A percentile compares a stretch with the other conserved stretches of the same genome.
Conservation (phyloP, 805 yeast species). For the Wickerhamomyces ciferrii region DNA sequence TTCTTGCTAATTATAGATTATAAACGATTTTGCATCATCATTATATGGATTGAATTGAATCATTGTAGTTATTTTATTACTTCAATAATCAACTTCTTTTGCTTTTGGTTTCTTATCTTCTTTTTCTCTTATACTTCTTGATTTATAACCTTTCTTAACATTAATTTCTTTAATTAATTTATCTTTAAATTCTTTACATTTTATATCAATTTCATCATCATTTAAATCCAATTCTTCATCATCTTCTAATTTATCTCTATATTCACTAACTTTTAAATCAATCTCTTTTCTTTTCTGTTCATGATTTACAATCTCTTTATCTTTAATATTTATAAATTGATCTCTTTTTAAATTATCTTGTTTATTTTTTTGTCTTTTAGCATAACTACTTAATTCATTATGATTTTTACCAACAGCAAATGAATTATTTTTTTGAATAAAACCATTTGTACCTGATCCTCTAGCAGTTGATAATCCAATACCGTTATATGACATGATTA, state of each 20-base stretch:
- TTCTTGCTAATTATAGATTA: too few relatives aligned
- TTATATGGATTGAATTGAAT: too few relatives aligned
- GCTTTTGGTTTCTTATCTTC: slow-evolving; percentile 7
- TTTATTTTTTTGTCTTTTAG: slow-evolving; percentile 27
- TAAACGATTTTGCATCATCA: too few relatives aligned
- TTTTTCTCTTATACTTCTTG: slow-evolving; percentile 6
- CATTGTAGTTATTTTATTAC: neutral
- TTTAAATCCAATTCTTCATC: slow-evolving; percentile 33
- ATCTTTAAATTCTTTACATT: slow-evolving; percentile 24
- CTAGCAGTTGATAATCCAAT: slow-evolving; percentile 51
- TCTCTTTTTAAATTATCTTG: slow-evolving; percentile 7
- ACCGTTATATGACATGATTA: slow-evolving; percentile 50
- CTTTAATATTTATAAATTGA: slow-evolving; percentile 8
- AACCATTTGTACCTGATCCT: slow-evolving; percentile 63
- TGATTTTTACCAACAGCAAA: slow-evolving; percentile 6
- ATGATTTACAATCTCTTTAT: slow-evolving; percentile 14
- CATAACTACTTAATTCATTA: slow-evolving; percentile 29
- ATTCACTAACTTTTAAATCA: slow-evolving; percentile 39
- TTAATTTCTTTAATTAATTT: slow-evolving; percentile 6
- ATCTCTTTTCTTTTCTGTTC: slow-evolving; percentile 16
- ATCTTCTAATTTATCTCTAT: slow-evolving; percentile 40
- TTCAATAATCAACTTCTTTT: slow-evolving; percentile 2
- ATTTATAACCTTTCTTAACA: neutral
- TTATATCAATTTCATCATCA: slow-evolving; percentile 30
- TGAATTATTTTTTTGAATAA: slow-evolving; percentile 41